A percentile compares a stretch with the other conserved stretches of the same genome.
Conservation (phyloP, 139 green algal species). For the Spirogloea muscicola region DNA sequence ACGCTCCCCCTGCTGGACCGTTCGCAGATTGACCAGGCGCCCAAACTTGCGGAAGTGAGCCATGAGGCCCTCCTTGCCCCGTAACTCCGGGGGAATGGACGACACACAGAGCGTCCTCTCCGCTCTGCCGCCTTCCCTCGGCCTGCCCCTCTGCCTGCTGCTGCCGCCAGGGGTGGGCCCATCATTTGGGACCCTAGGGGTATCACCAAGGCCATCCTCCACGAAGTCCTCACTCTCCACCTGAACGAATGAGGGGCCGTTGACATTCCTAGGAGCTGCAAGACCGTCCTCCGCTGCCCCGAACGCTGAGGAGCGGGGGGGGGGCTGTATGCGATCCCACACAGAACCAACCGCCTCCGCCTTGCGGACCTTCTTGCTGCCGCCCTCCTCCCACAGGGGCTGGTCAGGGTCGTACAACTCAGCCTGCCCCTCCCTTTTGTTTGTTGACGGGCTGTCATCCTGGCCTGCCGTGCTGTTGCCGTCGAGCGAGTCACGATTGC, state of each 20-base stretch:
- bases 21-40: conserved; percentile 14
- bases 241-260: too few relatives aligned
- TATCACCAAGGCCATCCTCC: background rate
- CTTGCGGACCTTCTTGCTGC: too few relatives aligned
- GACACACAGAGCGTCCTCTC: conserved; percentile 40
- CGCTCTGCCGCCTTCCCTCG: background rate
- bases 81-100: conserved; percentile 19
- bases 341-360: too few relatives aligned
- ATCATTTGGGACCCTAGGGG: background rate
- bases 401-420: conserved; percentile 23
- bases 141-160: background rate
- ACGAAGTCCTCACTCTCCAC: background rate
- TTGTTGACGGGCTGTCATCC: too few relatives aligned
- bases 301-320: too few relatives aligned
- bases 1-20: background rate
- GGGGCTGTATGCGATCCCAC: too few relatives aligned
- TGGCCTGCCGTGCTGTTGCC: too few relatives aligned
- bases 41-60: conserved; percentile 45
- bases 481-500: too few relatives aligned
- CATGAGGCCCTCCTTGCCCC: background rate
- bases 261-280: too few relatives aligned
- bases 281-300: too few relatives aligned
- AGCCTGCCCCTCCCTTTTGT: too few relatives aligned
- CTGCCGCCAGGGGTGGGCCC: background rate
- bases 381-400: conserved; percentile 31